Conservation (phyloP, 139 green algal species). For the Volvox reticuliferus region DNA sequence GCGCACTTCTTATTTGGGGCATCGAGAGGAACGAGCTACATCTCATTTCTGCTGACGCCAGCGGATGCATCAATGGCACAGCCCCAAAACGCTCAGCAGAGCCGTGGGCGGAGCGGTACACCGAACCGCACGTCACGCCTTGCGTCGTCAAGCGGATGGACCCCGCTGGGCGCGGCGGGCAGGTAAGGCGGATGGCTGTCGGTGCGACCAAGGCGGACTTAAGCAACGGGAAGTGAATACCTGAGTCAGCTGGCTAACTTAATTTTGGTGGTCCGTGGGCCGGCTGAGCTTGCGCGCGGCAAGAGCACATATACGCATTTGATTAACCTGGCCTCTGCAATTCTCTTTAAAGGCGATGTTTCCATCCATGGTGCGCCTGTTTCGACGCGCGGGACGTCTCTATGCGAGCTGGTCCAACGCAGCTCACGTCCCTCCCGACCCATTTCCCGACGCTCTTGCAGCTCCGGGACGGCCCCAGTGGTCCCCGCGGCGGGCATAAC, state of each 20-base stretch:
- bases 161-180: not conserved
- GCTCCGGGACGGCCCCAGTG: not conserved
- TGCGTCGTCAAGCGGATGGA: not conserved
- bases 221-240: no score
- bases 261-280: no score
- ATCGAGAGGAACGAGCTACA: not conserved
- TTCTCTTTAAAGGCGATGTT: no score
- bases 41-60: not conserved
- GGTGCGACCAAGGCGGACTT: no score
- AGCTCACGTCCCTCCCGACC: not conserved
- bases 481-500: not conserved
- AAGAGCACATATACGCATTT: no score
- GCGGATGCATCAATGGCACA: slow-evolving; percentile 9
- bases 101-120: not conserved
- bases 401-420: no score
- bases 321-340: no score
- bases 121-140: not conserved
- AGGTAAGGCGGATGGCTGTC: not conserved
- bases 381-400: no score
- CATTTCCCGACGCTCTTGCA: not conserved
- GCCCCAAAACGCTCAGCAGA: not conserved
- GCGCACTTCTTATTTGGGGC: not conserved
- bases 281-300: no score
- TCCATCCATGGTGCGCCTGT: no score
- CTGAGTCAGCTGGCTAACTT: no score